Percentiles rank a stretch among this genome's conserved stretches.
phyloP scores from a whole-genome alignment of 371 early-diverging fungal species.

The Zychaea mexicana region DNA sequence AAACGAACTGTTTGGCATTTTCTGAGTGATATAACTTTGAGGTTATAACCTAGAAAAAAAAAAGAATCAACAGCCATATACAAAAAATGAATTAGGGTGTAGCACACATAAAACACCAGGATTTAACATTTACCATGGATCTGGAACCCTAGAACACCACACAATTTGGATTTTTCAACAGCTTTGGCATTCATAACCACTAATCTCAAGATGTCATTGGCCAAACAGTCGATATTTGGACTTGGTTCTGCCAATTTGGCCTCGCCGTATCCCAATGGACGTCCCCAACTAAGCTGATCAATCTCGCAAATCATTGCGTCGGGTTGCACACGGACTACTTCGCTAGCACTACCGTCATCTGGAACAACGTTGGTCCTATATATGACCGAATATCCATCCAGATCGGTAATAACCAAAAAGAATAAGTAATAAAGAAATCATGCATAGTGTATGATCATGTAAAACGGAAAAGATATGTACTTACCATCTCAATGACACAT shows the following conservation, averaged over 20 bases:
- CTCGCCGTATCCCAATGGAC: slow-evolving; percentile 20
- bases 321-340: slow-evolving; percentile 10
- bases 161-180: not conserved
- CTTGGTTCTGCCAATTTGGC: slow-evolving; percentile 22
- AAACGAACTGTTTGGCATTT: slow-evolving; percentile 14
- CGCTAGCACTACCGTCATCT: slow-evolving; percentile 7
- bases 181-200: slow-evolving; percentile 12
- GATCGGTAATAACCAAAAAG: slow-evolving; percentile 7
- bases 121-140: slow-evolving; percentile 18
- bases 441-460: not conserved
- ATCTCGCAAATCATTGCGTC: slow-evolving; percentile 25
- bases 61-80: slow-evolving; percentile 8
- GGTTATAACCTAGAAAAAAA: slow-evolving; percentile 14
- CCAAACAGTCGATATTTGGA: slow-evolving; percentile 16
- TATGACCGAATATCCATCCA: slow-evolving; percentile 2
- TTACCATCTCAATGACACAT: slow-evolving; percentile 18
- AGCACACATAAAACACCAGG: slow-evolving; percentile 8
- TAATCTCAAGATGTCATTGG: slow-evolving; percentile 15
- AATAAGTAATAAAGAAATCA: not conserved
- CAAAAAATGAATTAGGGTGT: too few relatives aligned
- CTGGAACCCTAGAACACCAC: slow-evolving; percentile 14
- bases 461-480: slow-evolving; percentile 11
- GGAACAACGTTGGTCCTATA: slow-evolving; percentile 21
- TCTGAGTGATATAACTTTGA: slow-evolving; percentile 16
- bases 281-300: slow-evolving; percentile 22